These are phyloP conservation scores for Solanum megistacrolobum DNA, from an alignment of 257 asterid species.

Conservation along the genomic window DNA sequence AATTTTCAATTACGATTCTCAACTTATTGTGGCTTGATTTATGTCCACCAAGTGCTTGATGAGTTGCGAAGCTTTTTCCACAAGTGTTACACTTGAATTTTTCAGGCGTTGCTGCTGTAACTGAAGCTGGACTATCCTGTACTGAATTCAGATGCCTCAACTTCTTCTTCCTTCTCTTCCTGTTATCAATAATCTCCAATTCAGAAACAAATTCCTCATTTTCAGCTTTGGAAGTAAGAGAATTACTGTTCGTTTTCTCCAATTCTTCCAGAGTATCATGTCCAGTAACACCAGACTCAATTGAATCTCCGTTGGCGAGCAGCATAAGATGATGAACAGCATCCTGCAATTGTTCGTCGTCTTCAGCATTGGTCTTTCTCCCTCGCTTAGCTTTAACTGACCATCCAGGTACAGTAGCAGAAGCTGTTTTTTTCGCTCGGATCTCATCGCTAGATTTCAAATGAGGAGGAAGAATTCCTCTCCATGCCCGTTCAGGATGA, in stretches of 20 bases:
- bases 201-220: not conserved
- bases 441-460: not conserved
- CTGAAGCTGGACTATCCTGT: not conserved
- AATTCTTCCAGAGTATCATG: not conserved
- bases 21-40: slow-evolving; percentile 33
- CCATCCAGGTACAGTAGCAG: slow-evolving; percentile 27
- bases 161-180: slow-evolving; percentile 24
- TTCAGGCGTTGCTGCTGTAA: slow-evolving; percentile 1
- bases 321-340: slow-evolving; percentile 37
- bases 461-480: slow-evolving; percentile 35
- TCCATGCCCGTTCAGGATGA: slow-evolving; percentile 54
- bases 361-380: slow-evolving; percentile 13
- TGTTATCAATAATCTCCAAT: not conserved
- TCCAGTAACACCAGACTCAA: not conserved
- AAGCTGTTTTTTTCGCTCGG: not conserved
- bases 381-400: slow-evolving; percentile 47
- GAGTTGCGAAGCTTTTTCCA: slow-evolving; percentile 18
- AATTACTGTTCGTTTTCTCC: slow-evolving; percentile 19
- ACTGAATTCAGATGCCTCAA: slow-evolving; percentile 16
- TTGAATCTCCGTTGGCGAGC: slow-evolving; percentile 18
- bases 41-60: slow-evolving; percentile 44
- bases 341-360: slow-evolving; percentile 1
- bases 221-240: slow-evolving; percentile 5
- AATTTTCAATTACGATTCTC: slow-evolving; percentile 10
- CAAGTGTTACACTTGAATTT: slow-evolving; percentile 24